Evolutionary conservation across 805 yeast species (phyloP).

Genomic region (Zygotorulaspora sp.): DNA sequence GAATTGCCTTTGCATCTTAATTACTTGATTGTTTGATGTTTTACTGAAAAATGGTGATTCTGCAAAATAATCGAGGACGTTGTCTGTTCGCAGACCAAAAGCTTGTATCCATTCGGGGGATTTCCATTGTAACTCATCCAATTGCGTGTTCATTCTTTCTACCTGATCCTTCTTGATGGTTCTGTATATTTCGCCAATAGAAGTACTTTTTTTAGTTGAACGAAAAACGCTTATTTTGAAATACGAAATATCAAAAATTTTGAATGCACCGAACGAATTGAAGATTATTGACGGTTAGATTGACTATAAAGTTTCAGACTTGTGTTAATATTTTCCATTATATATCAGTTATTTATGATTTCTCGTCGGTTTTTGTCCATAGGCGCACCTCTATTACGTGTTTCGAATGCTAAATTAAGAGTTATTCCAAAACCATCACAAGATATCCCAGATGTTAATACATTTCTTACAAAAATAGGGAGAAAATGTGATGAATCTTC

Average conservation of each 20-base stretch:
- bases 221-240: no score
- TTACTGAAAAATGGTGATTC: conserved; percentile 94
- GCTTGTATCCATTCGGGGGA: conserved; percentile 96
- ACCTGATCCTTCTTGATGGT: no score
- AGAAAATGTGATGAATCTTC: conserved; percentile 63
- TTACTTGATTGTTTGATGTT: conserved; percentile 87
- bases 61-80: conserved; percentile 88
- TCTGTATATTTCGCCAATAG: no score
- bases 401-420: conserved; percentile 11
- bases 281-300: no score
- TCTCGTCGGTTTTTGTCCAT: conserved; percentile 15
- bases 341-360: conserved; percentile 6
- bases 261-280: no score
- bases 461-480: conserved; percentile 77
- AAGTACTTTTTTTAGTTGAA: no score
- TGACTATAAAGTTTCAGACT: no score
- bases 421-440: conserved; percentile 48
- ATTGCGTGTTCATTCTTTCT: conserved; percentile 33
- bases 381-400: conserved; percentile 9
- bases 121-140: conserved; percentile 94
- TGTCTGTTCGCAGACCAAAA: conserved; percentile 79
- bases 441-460: conserved; percentile 59
- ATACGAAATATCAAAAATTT: no score
- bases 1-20: conserved; percentile 93
- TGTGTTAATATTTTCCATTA: no score